These are phyloP conservation scores for Dendrothele bispora DNA, from an alignment of 768 basidiomycete genomes.

Conservation along the genomic window DNA sequence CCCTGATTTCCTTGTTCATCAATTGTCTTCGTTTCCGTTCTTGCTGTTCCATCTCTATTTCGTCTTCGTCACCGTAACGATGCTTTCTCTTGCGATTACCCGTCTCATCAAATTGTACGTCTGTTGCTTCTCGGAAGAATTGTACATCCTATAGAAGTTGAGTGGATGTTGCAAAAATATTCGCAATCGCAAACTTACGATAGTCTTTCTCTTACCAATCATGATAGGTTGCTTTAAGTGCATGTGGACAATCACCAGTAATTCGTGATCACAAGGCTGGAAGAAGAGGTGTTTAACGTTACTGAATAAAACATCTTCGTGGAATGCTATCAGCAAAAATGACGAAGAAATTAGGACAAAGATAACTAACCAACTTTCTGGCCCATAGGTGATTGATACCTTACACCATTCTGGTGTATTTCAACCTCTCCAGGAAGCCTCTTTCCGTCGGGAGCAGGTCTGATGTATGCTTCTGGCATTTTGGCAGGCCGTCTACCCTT, in stretches of 20 bases:
- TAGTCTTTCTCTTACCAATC: conserved; percentile 98
- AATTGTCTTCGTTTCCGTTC: conserved; percentile 87
- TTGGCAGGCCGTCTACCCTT: conserved; percentile 86
- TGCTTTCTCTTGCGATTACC: conserved; percentile 98
- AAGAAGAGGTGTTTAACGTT: conserved; percentile 99
- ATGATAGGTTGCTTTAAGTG: conserved; percentile 96
- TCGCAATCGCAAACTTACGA: conserved; percentile 48
- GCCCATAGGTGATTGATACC: conserved; percentile 85
- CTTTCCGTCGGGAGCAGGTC: conserved; percentile 94
- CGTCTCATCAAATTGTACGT: conserved; percentile 97
- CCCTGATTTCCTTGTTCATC: conserved; percentile 92
- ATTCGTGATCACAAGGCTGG: conserved; percentile 96
- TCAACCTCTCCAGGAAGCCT: conserved; percentile 96
- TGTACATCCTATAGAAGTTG: conserved; percentile 75
- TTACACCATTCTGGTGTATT: conserved; percentile 95
- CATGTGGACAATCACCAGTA: conserved; percentile 91
- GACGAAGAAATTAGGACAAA: not conserved
- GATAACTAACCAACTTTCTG: conserved; percentile 83
- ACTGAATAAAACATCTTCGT: conserved; percentile 85
- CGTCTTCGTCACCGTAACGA: conserved; percentile 97
- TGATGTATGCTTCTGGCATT: conserved; percentile 88
- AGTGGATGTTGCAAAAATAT: conserved; percentile 1
- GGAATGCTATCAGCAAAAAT: conserved; percentile 2
- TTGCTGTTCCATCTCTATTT: conserved; percentile 98
- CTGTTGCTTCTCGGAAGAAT: conserved; percentile 97